These are phyloP conservation scores for Clavulina sp. DNA, from an alignment of 768 basidiomycete genomes.

Conservation along the genomic window DNA sequence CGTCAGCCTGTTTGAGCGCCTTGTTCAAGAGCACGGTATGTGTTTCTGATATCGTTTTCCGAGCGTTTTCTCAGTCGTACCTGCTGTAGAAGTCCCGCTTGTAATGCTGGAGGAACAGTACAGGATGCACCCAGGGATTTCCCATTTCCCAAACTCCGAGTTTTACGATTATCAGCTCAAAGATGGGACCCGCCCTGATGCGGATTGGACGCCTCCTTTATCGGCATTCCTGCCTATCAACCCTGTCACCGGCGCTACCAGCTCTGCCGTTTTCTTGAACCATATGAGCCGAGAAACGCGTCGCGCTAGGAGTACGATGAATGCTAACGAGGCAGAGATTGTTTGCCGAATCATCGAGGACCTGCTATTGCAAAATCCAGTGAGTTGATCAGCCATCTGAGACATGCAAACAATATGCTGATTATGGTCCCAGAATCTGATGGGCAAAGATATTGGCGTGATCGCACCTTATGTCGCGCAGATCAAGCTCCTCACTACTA, in stretches of 20 bases:
- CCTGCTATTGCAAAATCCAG: conserved; percentile 54
- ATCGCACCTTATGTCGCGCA: conserved; percentile 88
- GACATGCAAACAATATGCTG: neutral
- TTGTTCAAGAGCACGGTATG: conserved; percentile 69
- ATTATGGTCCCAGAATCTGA: conserved; percentile 27
- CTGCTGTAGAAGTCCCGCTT: conserved; percentile 35
- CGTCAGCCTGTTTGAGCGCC: conserved; percentile 71
- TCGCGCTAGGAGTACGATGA: conserved; percentile 57
- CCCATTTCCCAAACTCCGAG: conserved; percentile 65
- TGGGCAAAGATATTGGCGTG: conserved; percentile 68
- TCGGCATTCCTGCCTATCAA: conserved; percentile 24
- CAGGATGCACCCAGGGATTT: conserved; percentile 86
- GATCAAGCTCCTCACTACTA: conserved; percentile 51
- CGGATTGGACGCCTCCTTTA: conserved; percentile 36
- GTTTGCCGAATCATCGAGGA: conserved; percentile 72
- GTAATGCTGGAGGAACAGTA: conserved; percentile 93
- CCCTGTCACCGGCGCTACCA: conserved; percentile 24
- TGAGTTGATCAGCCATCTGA: conserved; percentile 19
- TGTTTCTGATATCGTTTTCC: conserved; percentile 9
- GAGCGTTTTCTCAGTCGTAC: neutral
- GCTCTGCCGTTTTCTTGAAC: conserved; percentile 65
- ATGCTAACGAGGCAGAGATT: conserved; percentile 59
- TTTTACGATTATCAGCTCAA: conserved; percentile 58
- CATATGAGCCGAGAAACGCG: conserved; percentile 52
- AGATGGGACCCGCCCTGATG: conserved; percentile 54